Evolutionary conservation across 805 yeast species (phyloP).

Genomic region (Barnettozyma sp.): DNA sequence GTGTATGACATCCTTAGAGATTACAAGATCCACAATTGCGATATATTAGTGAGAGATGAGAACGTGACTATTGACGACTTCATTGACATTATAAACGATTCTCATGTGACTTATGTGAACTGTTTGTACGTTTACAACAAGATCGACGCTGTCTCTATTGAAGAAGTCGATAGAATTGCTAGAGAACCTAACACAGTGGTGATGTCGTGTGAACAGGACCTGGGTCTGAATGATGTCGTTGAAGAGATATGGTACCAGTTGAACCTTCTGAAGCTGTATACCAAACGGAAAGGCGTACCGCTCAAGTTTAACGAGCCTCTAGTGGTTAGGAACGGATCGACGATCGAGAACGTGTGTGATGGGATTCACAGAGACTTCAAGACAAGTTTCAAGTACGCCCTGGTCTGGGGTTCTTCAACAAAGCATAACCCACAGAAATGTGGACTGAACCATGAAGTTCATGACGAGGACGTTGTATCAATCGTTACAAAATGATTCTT

Average conservation of each 20-base stretch:
- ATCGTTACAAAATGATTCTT: constrained; percentile 80
- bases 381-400: constrained; percentile 84
- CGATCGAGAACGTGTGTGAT: constrained; percentile 85
- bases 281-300: constrained; percentile 76
- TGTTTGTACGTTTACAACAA: constrained; percentile 93
- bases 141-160: constrained; percentile 90
- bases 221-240: constrained; percentile 81
- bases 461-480: constrained; percentile 93
- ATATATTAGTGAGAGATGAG: constrained; percentile 84
- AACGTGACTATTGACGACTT: constrained; percentile 87
- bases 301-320: constrained; percentile 87
- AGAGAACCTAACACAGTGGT: constrained; percentile 90
- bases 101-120: constrained; percentile 80
- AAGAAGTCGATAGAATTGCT: constrained; percentile 89
- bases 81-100: constrained; percentile 84
- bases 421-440: constrained; percentile 96
- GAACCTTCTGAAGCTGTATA: constrained; percentile 71
- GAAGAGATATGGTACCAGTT: constrained; percentile 93
- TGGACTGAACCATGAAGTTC: constrained; percentile 74
- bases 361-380: constrained; percentile 90
- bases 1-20: constrained; percentile 74
- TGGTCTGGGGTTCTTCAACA: constrained; percentile 94
- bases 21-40: constrained; percentile 88
- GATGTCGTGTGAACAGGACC: constrained; percentile 82
- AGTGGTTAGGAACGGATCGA: constrained; percentile 75